phyloP scores from a whole-genome alignment of 2,329 filamentous ascomycete genomes.

The Aspergillus puulaauensis region DNA sequence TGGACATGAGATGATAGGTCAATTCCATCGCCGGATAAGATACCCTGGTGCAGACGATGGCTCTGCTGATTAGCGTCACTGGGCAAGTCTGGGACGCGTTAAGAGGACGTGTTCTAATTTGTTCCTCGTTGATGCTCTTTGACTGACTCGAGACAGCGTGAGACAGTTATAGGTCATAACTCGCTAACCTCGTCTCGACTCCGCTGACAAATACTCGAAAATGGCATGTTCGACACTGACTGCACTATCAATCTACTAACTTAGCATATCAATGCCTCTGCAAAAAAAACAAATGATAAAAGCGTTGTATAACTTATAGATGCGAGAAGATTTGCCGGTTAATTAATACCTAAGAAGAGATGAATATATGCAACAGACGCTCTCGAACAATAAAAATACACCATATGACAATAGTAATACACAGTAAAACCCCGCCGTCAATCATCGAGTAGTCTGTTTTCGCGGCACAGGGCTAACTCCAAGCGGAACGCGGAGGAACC shows the following conservation, averaged over 20 bases:
- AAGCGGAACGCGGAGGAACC: slow-evolving; percentile 38
- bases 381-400: not conserved
- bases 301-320: too few relatives aligned
- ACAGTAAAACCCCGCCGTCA: not conserved
- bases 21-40: not conserved
- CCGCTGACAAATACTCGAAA: not conserved
- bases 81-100: not conserved
- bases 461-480: slow-evolving; percentile 21
- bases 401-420: not conserved
- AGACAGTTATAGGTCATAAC: not conserved
- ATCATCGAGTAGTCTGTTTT: slow-evolving; percentile 12
- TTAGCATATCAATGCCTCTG: too few relatives aligned
- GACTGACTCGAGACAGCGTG: not conserved
- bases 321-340: not conserved
- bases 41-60: not conserved
- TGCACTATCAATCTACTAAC: too few relatives aligned
- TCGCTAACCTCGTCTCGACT: not conserved
- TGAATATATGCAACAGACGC: not conserved
- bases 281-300: too few relatives aligned
- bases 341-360: not conserved
- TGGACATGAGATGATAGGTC: slow-evolving; percentile 4
- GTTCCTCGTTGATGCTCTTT: not conserved
- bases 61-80: not conserved
- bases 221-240: not conserved
- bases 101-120: not conserved